phyloP scores from a whole-genome alignment of 2,329 filamentous ascomycete genomes.

The Calonectria hawksworthii region DNA sequence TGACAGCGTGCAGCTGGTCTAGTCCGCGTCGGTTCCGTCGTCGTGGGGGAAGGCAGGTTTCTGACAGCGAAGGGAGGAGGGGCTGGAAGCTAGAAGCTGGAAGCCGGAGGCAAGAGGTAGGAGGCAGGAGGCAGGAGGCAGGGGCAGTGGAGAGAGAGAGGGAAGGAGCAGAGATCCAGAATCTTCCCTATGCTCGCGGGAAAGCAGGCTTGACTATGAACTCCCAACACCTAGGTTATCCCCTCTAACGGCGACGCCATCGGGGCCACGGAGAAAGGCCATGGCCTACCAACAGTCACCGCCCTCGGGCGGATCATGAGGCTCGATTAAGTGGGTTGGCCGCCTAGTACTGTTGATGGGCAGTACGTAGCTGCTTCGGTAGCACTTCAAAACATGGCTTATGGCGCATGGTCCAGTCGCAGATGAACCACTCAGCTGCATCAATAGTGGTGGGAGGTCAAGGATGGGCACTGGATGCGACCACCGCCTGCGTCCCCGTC shows the following conservation, averaged over 20 bases:
- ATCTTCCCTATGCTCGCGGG: background rate
- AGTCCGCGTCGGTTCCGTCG: background rate
- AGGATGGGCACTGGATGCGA: background rate
- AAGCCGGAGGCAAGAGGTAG: background rate
- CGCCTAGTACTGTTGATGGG: background rate
- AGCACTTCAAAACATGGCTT: background rate
- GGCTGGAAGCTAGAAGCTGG: no score
- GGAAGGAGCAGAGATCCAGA: background rate
- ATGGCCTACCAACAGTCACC: background rate
- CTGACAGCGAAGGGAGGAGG: background rate
- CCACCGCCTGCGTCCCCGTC: background rate
- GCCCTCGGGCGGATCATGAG: background rate
- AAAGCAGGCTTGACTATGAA: background rate
- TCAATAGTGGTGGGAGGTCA: background rate
- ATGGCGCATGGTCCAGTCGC: background rate
- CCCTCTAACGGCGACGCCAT: background rate
- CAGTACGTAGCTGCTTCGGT: background rate
- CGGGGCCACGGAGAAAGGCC: background rate
- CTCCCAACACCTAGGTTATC: background rate
- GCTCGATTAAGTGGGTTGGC: background rate
- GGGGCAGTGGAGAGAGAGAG: background rate
- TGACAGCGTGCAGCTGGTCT: background rate
- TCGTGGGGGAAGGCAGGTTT: background rate
- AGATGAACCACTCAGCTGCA: background rate
- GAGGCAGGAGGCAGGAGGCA: background rate